These are phyloP conservation scores for Solanum pimpinellifolium DNA, from an alignment of 257 asterid species.

Conservation along the genomic window DNA sequence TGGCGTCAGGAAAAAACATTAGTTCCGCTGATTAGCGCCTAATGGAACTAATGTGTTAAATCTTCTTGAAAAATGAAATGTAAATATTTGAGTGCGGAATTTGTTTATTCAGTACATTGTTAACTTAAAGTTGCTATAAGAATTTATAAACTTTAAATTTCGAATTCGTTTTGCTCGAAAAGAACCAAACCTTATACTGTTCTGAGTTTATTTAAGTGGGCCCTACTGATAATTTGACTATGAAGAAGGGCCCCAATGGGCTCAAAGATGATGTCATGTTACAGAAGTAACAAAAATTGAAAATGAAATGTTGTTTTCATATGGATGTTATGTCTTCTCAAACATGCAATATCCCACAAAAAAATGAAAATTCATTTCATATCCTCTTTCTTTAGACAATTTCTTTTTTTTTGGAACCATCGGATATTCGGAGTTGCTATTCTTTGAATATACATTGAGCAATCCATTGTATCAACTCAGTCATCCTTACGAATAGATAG, in stretches of 20 bases:
- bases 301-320: not conserved
- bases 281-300: not conserved
- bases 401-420: not conserved
- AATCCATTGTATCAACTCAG: rapidly evolving
- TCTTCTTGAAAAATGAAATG: not conserved
- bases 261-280: not conserved
- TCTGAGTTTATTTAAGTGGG: not conserved
- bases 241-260: not conserved
- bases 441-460: not conserved
- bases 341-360: not conserved
- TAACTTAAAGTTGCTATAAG: not conserved
- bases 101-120: not conserved
- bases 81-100: not conserved
- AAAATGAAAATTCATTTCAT: not conserved
- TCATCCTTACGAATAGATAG: not conserved
- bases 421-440: not conserved
- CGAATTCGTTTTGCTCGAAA: not conserved
- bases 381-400: not conserved
- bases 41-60: not conserved
- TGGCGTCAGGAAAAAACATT: not conserved
- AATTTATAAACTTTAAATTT: not conserved
- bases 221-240: not conserved
- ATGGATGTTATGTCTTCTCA: not conserved
- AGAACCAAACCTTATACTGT: not conserved
- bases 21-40: not conserved